Percentiles rank a stretch among this genome's conserved stretches.
These are phyloP conservation scores for Linum usitatissimum DNA, from an alignment of 345 rosid species.

Conservation along the genomic window DNA sequence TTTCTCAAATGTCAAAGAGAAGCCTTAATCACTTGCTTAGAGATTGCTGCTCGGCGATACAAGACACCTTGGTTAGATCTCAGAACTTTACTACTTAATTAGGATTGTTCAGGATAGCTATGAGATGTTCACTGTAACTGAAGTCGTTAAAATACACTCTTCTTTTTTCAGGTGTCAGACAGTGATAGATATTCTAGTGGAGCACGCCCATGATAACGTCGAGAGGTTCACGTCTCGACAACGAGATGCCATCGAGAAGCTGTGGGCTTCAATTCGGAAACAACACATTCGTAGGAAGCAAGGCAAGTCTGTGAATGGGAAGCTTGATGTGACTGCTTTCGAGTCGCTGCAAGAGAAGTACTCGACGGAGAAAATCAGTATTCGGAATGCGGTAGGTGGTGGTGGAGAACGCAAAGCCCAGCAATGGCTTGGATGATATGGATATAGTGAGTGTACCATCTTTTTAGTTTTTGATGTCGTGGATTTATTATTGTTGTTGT, in stretches of 20 bases:
- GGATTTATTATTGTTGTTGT: background rate
- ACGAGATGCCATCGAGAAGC: constrained; percentile 76
- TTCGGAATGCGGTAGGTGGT: constrained; percentile 73
- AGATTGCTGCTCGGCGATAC: constrained; percentile 86
- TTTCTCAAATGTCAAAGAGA: constrained; percentile 69
- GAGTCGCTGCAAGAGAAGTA: constrained; percentile 86
- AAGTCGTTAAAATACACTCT: background rate
- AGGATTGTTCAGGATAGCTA: background rate
- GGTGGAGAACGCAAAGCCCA: constrained; percentile 77
- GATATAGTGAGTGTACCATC: too few relatives aligned
- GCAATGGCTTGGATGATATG: constrained; percentile 80
- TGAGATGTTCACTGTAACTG: background rate
- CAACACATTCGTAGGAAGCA: constrained; percentile 78
- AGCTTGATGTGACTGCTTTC: constrained; percentile 83
- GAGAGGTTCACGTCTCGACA: constrained; percentile 67
- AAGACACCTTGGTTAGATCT: constrained; percentile 60
- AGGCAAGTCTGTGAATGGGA: constrained; percentile 82
- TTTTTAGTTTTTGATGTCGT: background rate
- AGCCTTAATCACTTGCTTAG: constrained; percentile 74
- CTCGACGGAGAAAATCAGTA: constrained; percentile 76
- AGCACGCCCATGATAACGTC: constrained; percentile 78
- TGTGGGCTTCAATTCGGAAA: constrained; percentile 78
- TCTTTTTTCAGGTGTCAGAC: constrained; percentile 78
- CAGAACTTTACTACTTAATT: background rate
- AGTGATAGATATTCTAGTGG: constrained; percentile 84